Evolutionary conservation across 2,329 filamentous ascomycete species (phyloP).

Genomic region (Xylaria sp.): DNA sequence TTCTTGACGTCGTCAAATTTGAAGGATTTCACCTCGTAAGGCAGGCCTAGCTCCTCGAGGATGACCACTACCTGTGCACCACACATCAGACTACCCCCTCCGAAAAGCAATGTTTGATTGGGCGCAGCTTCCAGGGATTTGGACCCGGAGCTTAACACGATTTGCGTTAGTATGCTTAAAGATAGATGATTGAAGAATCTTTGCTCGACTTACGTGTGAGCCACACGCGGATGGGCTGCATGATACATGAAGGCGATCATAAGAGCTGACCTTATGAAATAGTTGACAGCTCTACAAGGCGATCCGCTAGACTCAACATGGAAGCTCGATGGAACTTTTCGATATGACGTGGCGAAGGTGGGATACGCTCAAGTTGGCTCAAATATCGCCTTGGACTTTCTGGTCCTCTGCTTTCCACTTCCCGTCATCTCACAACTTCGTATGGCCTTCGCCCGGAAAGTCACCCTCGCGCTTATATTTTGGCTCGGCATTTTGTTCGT

Average conservation of each 20-base stretch:
- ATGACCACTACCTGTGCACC: too few relatives aligned
- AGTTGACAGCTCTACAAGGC: not conserved
- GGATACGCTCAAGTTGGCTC: slow-evolving; percentile 5
- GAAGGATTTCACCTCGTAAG: slow-evolving; percentile 22
- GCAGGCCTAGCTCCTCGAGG: slow-evolving; percentile 24
- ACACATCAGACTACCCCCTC: too few relatives aligned
- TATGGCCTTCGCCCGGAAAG: slow-evolving; percentile 1
- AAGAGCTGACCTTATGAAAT: too few relatives aligned
- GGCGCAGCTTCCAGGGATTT: too few relatives aligned
- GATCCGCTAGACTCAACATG: not conserved
- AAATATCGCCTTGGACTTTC: slow-evolving; percentile 9
- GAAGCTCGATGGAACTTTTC: not conserved
- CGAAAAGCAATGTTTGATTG: not conserved
- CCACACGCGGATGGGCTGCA: too few relatives aligned
- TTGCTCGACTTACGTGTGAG: too few relatives aligned
- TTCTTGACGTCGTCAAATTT: slow-evolving; percentile 21
- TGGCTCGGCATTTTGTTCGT: slow-evolving; percentile 16
- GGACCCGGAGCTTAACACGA: too few relatives aligned
- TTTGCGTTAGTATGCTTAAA: too few relatives aligned
- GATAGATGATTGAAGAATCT: too few relatives aligned
- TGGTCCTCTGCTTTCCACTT: slow-evolving; percentile 7
- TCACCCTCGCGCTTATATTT: slow-evolving; percentile 8
- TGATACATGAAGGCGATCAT: too few relatives aligned
- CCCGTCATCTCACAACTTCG: slow-evolving; percentile 7
- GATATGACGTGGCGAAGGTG: not conserved